These are phyloP conservation scores for Rhizopogon salebrosus DNA, from an alignment of 768 basidiomycete species.

Conservation along the genomic window DNA sequence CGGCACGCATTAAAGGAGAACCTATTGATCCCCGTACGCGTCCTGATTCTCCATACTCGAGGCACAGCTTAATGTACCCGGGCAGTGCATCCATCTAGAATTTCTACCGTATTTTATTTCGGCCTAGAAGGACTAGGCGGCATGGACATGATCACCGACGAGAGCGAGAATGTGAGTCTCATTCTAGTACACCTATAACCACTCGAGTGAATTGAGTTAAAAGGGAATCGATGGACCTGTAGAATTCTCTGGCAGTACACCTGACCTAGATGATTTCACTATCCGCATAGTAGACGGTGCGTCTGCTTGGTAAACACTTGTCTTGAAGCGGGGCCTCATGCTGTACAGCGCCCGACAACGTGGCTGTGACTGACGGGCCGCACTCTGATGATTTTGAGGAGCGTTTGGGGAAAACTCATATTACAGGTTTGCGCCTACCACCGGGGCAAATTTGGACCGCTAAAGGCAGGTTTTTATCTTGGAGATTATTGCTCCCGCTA, in stretches of 20 bases:
- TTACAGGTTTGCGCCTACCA: conserved; percentile 54
- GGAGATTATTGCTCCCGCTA: neutral
- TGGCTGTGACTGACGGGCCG: conserved; percentile 46
- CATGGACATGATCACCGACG: conserved; percentile 73
- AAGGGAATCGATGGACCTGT: conserved; percentile 75
- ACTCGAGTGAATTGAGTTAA: conserved; percentile 2
- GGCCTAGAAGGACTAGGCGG: conserved; percentile 86
- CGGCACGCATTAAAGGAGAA: conserved; percentile 74
- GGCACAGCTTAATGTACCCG: conserved; percentile 21
- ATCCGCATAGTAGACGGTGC: conserved; percentile 77
- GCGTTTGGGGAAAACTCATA: conserved; percentile 67
- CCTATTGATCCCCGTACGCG: conserved; percentile 60
- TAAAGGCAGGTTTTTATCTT: conserved; percentile 47
- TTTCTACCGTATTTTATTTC: conserved; percentile 81
- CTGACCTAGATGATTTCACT: conserved; percentile 78
- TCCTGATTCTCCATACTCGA: neutral
- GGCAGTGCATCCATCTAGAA: conserved; percentile 44
- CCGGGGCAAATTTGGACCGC: conserved; percentile 78
- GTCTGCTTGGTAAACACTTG: conserved; percentile 4
- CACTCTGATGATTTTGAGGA: conserved; percentile 54
- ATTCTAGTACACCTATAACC: neutral
- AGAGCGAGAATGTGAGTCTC: conserved; percentile 61
- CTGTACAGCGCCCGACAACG: conserved; percentile 53
- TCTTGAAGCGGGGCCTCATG: conserved; percentile 4
- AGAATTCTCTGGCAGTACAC: conserved; percentile 65